Percentiles rank a stretch among this genome's conserved stretches.
phyloP scores from a whole-genome alignment of 2,329 filamentous ascomycete species.

The Phyllosticta citrichinensis region DNA sequence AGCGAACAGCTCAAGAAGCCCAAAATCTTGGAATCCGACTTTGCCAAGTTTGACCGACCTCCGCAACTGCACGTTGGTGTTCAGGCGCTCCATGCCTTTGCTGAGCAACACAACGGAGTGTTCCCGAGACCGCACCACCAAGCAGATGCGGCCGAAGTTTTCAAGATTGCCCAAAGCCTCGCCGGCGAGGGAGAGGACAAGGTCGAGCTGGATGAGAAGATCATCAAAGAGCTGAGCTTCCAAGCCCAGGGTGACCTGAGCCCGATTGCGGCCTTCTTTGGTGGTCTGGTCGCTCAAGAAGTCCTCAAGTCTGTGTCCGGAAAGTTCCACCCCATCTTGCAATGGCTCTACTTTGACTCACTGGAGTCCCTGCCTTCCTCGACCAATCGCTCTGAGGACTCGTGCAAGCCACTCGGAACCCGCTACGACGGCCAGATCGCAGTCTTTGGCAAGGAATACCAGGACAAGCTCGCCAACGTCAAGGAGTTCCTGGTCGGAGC shows the following conservation, averaged over 20 bases:
- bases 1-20: slow-evolving; percentile 72
- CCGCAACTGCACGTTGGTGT: slow-evolving; percentile 86
- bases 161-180: slow-evolving; percentile 65
- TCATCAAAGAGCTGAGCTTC: slow-evolving; percentile 87
- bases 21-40: slow-evolving; percentile 86
- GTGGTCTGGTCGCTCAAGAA: slow-evolving; percentile 87
- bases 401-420: slow-evolving; percentile 73
- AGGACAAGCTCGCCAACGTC: slow-evolving; percentile 84
- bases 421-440: slow-evolving; percentile 97
- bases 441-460: slow-evolving; percentile 86
- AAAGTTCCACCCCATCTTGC: slow-evolving; percentile 91
- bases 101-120: slow-evolving; percentile 57
- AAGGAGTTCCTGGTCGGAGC: slow-evolving; percentile 93
- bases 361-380: slow-evolving; percentile 84
- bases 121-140: slow-evolving; percentile 78
- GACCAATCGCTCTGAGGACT: slow-evolving; percentile 66
- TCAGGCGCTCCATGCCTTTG: slow-evolving; percentile 83
- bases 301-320: slow-evolving; percentile 94
- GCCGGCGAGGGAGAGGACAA: slow-evolving; percentile 58
- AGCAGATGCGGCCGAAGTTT: slow-evolving; percentile 67
- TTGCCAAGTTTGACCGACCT: slow-evolving; percentile 94
- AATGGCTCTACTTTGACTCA: slow-evolving; percentile 97
- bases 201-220: slow-evolving; percentile 79
- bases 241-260: slow-evolving; percentile 86
- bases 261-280: slow-evolving; percentile 91